These are phyloP conservation scores for Parathielavia hyrcaniae DNA, from an alignment of 495 filamentous ascomycete species.

Conservation along the genomic window DNA sequence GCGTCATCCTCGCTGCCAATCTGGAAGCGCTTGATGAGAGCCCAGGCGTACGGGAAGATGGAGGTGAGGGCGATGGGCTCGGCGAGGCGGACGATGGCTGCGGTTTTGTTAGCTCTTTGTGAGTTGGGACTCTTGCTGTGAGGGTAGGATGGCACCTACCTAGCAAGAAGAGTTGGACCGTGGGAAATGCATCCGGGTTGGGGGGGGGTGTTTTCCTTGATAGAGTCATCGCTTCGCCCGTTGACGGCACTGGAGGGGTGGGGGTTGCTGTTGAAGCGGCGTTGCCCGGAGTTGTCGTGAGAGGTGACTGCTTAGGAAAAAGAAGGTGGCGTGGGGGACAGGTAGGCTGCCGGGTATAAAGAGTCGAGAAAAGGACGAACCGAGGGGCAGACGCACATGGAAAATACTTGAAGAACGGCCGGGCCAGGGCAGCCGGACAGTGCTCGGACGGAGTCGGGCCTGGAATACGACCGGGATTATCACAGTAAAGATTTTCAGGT, in stretches of 20 bases:
- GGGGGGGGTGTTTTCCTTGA: conserved; percentile 40
- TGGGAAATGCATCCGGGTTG: conserved; percentile 61
- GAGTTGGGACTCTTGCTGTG: background rate
- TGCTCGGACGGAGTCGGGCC: too few relatives aligned
- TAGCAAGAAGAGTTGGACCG: conserved; percentile 68
- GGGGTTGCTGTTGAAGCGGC: background rate
- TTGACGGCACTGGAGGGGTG: conserved; percentile 3
- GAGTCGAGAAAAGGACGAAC: background rate
- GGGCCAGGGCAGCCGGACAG: too few relatives aligned
- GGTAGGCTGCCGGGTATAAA: too few relatives aligned
- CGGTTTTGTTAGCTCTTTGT: conserved; percentile 11
- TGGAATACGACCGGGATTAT: too few relatives aligned
- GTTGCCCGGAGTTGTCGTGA: background rate
- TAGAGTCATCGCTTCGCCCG: conserved; percentile 40
- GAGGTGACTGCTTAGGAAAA: background rate
- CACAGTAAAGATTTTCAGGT: too few relatives aligned
- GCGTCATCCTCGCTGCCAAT: conserved; percentile 63
- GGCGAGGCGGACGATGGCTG: conserved; percentile 58
- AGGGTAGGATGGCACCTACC: conserved; percentile 43
- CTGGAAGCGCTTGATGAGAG: conserved; percentile 67
- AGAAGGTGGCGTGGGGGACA: background rate
- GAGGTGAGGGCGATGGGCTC: conserved; percentile 86
- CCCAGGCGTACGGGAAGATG: conserved; percentile 84
- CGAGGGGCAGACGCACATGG: background rate
- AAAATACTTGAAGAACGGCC: too few relatives aligned